Base-by-base conservation (phyloP, 2,329 filamentous ascomycete species). In the Penicillium sp. region DNA sequence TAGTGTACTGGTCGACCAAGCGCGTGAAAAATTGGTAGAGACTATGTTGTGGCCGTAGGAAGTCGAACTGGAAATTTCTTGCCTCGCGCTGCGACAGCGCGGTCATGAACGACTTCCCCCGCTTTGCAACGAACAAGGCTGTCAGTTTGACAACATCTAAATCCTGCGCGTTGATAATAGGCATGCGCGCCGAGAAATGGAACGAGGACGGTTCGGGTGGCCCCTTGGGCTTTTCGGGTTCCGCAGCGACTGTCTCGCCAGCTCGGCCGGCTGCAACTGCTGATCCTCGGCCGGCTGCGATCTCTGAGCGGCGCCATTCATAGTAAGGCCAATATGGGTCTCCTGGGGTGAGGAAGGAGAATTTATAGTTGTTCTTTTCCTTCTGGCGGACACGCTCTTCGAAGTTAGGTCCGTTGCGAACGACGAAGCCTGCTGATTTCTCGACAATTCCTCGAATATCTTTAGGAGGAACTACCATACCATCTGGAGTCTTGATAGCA, bases 11-110 rank as follows among this genome's bases (percentile, higher is more conserved):
- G 63, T 97, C 93, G 56, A 97, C 86, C 56, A 96, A 81, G 60
- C 92, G 85, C 64, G 91, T 90, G 74, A 97, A 97, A 78, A 94
- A 97, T 71, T 93, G 92, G 78, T 97, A 91, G 59, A 97, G 87
- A 67, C 90, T 96, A 78, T 99, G 94, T 67, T 96, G 95, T 14
- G 92, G 91, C 50, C 93, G 87, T 49, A 99, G 80, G 69, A 99
- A 99, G 74, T 97, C 91, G 72, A 97, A 99, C 71, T 99, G 93
- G 62, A 87, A 91, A 74, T 97, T 97, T 67, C 88, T 84, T 16
- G 89, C 83, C 77, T 99, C 93, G 61, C 90, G 85, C 75, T 96
- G 93, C 23, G 89, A 90, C 59, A 99, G 78, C 51, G 88, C 84
- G 19, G 91, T 97, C 84, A 96, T 90, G 76, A 94, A 99, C 57